Percentiles rank a stretch among this genome's conserved stretches.
Conservation (phyloP, 2,329 filamentous ascomycete genomes). For the Alternaria hordeiaustralica region DNA sequence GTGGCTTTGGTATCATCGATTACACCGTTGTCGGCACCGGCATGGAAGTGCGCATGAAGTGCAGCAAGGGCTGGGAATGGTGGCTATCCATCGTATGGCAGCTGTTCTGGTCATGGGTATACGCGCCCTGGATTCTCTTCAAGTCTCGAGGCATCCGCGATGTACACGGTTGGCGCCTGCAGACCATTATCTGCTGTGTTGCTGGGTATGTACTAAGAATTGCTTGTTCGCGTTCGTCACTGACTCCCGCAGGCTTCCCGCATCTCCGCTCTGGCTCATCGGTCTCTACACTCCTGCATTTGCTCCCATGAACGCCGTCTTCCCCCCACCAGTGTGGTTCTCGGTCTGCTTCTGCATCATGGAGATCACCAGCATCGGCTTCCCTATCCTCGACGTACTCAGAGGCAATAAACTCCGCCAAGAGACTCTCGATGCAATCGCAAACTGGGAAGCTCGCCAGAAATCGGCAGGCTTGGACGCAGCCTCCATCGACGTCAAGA, state of each 20-base stretch:
- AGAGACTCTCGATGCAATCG: constrained; percentile 44
- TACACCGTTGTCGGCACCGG: constrained; percentile 35
- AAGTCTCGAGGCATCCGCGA: constrained; percentile 43
- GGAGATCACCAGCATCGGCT: constrained; percentile 39
- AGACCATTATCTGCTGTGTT: constrained; percentile 44
- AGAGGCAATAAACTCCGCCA: constrained; percentile 34
- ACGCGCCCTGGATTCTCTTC: constrained; percentile 45
- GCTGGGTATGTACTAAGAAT: constrained; percentile 30
- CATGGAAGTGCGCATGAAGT: constrained; percentile 30
- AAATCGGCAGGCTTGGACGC: constrained; percentile 12
- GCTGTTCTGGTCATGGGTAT: constrained; percentile 47
- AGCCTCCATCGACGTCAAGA: constrained; percentile 15
- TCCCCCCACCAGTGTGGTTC: constrained; percentile 41
- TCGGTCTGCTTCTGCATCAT: constrained; percentile 42
- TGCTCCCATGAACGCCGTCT: constrained; percentile 28
- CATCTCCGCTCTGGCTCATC: constrained; percentile 43
- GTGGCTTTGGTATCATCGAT: constrained; percentile 39
- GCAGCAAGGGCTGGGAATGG: constrained; percentile 47
- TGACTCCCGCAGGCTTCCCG: constrained; percentile 33
- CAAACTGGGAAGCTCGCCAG: constrained; percentile 42
- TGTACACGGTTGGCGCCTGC: constrained; percentile 42
- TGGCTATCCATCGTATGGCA: constrained; percentile 47
- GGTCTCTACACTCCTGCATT: constrained; percentile 42
- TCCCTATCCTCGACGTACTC: constrained; percentile 40
- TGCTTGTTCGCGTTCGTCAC: background rate